These are phyloP conservation scores for Termitomyces heimii DNA, from an alignment of 768 basidiomycete species.

Conservation along the genomic window DNA sequence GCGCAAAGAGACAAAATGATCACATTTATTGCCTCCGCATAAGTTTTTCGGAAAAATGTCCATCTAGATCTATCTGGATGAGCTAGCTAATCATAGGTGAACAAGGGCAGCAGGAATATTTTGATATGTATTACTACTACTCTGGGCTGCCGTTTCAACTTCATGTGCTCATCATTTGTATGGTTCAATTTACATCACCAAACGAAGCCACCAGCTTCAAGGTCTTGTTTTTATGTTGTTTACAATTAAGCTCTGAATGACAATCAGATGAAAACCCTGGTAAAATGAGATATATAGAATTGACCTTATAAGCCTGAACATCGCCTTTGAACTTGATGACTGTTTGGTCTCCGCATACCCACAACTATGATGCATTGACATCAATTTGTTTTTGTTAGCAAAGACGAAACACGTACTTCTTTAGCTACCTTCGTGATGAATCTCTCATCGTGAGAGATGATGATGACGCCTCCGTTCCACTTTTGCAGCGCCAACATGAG, in stretches of 20 bases:
- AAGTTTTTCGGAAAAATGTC: neutral
- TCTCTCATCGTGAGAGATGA: slow-evolving; percentile 93
- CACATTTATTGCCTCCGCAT: too few relatives aligned
- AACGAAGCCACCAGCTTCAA: slow-evolving; percentile 11
- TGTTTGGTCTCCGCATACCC: slow-evolving; percentile 86
- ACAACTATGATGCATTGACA: slow-evolving; percentile 48
- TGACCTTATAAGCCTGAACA: slow-evolving; percentile 86
- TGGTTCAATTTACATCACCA: neutral
- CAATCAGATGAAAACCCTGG: slow-evolving; percentile 8
- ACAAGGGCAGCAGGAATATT: neutral
- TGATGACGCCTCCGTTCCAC: slow-evolving; percentile 90
- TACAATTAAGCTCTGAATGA: slow-evolving; percentile 65
- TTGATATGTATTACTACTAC: neutral
- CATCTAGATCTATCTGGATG: neutral
- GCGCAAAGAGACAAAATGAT: neutral
- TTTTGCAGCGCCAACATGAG: slow-evolving; percentile 74
- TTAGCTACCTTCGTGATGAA: slow-evolving; percentile 89
- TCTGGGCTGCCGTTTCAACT: neutral
- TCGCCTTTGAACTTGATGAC: slow-evolving; percentile 85
- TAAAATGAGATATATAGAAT: slow-evolving; percentile 6
- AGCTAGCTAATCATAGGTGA: neutral
- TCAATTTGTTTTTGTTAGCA: neutral
- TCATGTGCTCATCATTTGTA: neutral
- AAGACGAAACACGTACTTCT: slow-evolving; percentile 45
- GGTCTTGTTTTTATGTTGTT: slow-evolving; percentile 62